phyloP scores from a whole-genome alignment of 805 yeast genomes.

The Kodamaea nitidulidarum region DNA sequence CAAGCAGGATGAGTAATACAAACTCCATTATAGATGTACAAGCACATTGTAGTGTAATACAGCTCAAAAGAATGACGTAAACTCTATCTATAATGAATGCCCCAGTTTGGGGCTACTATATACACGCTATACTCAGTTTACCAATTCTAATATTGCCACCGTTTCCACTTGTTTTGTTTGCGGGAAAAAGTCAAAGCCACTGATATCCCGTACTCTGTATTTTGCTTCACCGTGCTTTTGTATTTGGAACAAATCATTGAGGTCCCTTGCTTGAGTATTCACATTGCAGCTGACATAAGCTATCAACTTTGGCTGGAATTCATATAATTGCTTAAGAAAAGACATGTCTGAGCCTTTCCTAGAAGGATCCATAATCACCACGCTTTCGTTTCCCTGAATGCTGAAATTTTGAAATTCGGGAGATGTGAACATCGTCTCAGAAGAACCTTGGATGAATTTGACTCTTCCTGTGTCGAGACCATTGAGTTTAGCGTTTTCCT shows the following conservation, averaged over 20 bases:
- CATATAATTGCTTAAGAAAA: slow-evolving; percentile 34
- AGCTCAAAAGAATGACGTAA: no score
- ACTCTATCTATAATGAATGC: no score
- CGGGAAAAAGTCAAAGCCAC: slow-evolving; percentile 48
- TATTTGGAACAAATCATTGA: slow-evolving; percentile 25
- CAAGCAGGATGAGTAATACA: slow-evolving; percentile 6
- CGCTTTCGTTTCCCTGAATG: slow-evolving; percentile 28
- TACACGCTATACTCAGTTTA: background rate
- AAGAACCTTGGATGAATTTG: slow-evolving; percentile 34
- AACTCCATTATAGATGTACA: background rate
- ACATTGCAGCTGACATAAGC: slow-evolving; percentile 45
- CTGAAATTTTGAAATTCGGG: slow-evolving; percentile 20
- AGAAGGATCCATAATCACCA: slow-evolving; percentile 44
- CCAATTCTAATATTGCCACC: slow-evolving; percentile 41
- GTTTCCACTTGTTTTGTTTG: slow-evolving; percentile 59
- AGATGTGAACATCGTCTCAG: slow-evolving; percentile 32
- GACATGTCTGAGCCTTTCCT: slow-evolving; percentile 36
- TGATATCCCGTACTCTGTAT: slow-evolving; percentile 19
- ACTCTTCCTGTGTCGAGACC: slow-evolving; percentile 28
- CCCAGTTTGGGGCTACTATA: no score
- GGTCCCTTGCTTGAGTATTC: slow-evolving; percentile 43
- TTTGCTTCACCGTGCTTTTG: slow-evolving; percentile 13
- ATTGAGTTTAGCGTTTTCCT: slow-evolving; percentile 37
- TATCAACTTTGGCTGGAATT: slow-evolving; percentile 34
- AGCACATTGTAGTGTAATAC: no score